Conservation (phyloP, 441 rosid species). For the Sinapis alba region DNA sequence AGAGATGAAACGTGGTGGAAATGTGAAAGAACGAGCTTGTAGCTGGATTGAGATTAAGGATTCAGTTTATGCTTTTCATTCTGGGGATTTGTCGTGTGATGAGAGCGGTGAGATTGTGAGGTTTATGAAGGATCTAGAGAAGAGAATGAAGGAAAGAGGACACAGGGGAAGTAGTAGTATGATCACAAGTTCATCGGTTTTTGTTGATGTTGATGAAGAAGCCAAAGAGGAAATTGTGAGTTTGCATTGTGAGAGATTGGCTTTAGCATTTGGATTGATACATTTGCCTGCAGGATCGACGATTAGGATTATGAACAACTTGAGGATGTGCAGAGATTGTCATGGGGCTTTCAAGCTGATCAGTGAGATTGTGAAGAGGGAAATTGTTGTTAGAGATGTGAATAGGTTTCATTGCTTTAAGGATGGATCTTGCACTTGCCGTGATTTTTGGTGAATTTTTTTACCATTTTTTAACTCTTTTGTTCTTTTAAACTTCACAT, state of each 20-base stretch:
- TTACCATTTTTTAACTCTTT: background rate
- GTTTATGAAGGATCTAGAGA: slow-evolving; percentile 56
- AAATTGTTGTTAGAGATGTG: slow-evolving; percentile 55
- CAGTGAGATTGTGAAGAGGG: slow-evolving; percentile 51
- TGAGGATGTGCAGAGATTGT: slow-evolving; percentile 62
- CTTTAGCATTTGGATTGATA: slow-evolving; percentile 50
- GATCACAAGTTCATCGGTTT: slow-evolving; percentile 54
- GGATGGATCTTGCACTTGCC: slow-evolving; percentile 49
- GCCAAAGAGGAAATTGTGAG: slow-evolving; percentile 51
- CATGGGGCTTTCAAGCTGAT: slow-evolving; percentile 57
- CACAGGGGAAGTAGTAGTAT: slow-evolving; percentile 41
- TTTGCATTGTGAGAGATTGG: slow-evolving; percentile 64
- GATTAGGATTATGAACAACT: slow-evolving; percentile 51
- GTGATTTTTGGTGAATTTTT: slow-evolving; percentile 51
- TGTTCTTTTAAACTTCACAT: slow-evolving; percentile 11
- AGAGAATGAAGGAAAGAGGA: slow-evolving; percentile 61
- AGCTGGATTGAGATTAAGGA: slow-evolving; percentile 78
- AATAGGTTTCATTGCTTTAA: slow-evolving; percentile 58
- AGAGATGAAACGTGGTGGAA: slow-evolving; percentile 63
- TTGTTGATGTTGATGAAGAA: slow-evolving; percentile 60
- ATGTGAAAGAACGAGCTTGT: slow-evolving; percentile 74
- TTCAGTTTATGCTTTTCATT: slow-evolving; percentile 50
- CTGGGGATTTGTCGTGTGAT: slow-evolving; percentile 55
- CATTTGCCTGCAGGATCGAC: slow-evolving; percentile 42
- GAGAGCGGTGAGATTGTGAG: slow-evolving; percentile 48